Evolutionary conservation across 306 rosid species (phyloP).

Genomic region (Heteromeles arbutifolia): DNA sequence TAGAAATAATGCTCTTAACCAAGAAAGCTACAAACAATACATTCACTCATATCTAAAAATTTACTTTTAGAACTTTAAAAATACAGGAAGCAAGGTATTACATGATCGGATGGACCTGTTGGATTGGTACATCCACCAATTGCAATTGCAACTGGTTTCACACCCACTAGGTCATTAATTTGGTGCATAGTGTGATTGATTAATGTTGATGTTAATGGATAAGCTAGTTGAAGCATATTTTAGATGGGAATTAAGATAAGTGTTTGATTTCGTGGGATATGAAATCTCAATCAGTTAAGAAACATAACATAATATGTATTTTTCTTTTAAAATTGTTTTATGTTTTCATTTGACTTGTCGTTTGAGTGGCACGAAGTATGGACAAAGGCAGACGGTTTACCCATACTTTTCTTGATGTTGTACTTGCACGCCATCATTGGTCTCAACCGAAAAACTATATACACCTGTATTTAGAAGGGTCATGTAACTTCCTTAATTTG

Average conservation of each 20-base stretch:
- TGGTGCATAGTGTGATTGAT: conserved; percentile 21
- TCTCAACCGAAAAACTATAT: conserved; percentile 18
- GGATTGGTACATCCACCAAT: conserved; percentile 31
- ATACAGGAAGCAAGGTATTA: neutral
- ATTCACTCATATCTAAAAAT: neutral
- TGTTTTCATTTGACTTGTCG: conserved; percentile 53
- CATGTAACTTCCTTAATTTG: neutral
- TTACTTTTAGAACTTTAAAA: neutral
- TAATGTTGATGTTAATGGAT: conserved; percentile 37
- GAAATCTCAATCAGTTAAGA: conserved; percentile 68
- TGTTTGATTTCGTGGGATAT: conserved; percentile 68
- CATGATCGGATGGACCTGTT: conserved; percentile 5
- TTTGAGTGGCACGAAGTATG: conserved; percentile 45
- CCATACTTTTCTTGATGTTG: conserved; percentile 51
- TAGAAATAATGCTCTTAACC: too few relatives aligned
- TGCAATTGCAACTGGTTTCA: conserved; percentile 20
- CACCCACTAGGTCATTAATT: conserved; percentile 11
- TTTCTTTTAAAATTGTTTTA: neutral
- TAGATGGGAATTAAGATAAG: conserved; percentile 30
- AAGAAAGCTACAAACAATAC: neutral
- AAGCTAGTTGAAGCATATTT: conserved; percentile 25
- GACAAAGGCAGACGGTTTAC: conserved; percentile 48
- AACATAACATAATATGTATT: conserved; percentile 19
- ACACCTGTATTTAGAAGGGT: neutral
- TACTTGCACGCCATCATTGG: conserved; percentile 54